phyloP scores from a whole-genome alignment of 768 basidiomycete species.

The Kwoniella bestiolae region DNA sequence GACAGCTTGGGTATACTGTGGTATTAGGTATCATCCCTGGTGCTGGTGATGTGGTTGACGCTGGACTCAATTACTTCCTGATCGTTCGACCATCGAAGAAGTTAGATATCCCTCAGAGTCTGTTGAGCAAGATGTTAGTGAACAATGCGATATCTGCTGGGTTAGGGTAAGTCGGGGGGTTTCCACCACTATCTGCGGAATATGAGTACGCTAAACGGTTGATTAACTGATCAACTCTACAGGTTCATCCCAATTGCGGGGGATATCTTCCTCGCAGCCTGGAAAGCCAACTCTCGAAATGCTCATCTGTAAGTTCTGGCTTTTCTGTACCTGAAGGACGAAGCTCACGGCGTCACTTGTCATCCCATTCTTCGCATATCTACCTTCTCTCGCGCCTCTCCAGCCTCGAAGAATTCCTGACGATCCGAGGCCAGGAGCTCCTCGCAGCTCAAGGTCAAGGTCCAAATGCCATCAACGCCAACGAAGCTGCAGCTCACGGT shows the following conservation, averaged over 20 bases:
- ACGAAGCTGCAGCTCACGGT: slow-evolving; percentile 25
- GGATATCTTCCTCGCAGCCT: slow-evolving; percentile 74
- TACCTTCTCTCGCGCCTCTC: background rate
- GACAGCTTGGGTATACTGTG: background rate
- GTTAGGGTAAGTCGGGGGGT: slow-evolving; percentile 61
- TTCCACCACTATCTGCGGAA: background rate
- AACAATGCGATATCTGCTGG: slow-evolving; percentile 72
- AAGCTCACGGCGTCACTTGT: background rate
- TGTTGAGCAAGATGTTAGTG: slow-evolving; percentile 72
- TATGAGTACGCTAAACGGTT: background rate
- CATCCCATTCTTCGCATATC: background rate
- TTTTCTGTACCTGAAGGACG: background rate
- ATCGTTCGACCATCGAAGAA: slow-evolving; percentile 75
- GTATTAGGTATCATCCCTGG: slow-evolving; percentile 49
- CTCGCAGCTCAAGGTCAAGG: slow-evolving; percentile 57
- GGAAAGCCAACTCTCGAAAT: slow-evolving; percentile 88
- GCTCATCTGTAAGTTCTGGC: slow-evolving; percentile 64
- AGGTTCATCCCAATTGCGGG: slow-evolving; percentile 71
- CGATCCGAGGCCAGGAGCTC: slow-evolving; percentile 75
- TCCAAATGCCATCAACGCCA: slow-evolving; percentile 26
- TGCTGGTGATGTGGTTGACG: slow-evolving; percentile 52
- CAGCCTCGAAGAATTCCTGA: slow-evolving; percentile 77
- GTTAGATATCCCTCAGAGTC: slow-evolving; percentile 72
- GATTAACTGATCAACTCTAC: background rate
- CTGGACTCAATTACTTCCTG: slow-evolving; percentile 66